Conservation (phyloP, 129 eudicot species). For the Glebionis coronaria region DNA sequence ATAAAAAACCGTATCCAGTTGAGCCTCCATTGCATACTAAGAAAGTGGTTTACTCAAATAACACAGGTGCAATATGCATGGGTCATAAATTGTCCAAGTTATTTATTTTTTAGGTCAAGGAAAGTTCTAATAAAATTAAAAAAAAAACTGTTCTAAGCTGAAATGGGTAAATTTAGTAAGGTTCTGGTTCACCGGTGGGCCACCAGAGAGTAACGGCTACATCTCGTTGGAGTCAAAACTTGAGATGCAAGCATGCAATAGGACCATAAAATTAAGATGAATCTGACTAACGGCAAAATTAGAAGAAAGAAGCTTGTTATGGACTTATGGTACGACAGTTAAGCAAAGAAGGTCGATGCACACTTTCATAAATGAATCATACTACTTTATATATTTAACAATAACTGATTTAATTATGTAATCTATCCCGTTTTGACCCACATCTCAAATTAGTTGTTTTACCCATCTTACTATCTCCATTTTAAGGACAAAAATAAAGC, state of each 20-base stretch:
- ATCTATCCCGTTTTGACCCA: too few species aligned
- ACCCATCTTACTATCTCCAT: too few species aligned
- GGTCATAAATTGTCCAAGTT: too few species aligned
- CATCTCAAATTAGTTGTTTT: too few species aligned
- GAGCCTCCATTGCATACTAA: constrained; percentile 9
- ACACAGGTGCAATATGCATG: not conserved
- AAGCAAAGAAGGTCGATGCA: constrained; percentile 98
- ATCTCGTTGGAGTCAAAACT: constrained; percentile 76
- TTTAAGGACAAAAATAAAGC: too few species aligned
- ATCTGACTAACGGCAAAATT: constrained; percentile 69
- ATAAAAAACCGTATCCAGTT: not conserved
- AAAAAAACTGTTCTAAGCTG: too few species aligned
- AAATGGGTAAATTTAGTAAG: too few species aligned
- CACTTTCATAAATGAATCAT: constrained; percentile 51
- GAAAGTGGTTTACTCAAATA: not conserved
- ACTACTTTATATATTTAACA: too few species aligned
- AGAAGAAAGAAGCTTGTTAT: constrained; percentile 80
- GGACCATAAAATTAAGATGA: constrained; percentile 69
- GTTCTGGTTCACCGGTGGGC: constrained; percentile 27
- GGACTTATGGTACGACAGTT: constrained; percentile 78
- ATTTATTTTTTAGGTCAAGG: too few species aligned
- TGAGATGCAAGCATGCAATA: constrained; percentile 32
- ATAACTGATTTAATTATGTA: too few species aligned
- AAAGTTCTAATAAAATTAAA: too few species aligned
- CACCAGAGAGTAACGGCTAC: too few species aligned